Conservation (phyloP, 352 stramenopile species). For the Albugo candida region DNA sequence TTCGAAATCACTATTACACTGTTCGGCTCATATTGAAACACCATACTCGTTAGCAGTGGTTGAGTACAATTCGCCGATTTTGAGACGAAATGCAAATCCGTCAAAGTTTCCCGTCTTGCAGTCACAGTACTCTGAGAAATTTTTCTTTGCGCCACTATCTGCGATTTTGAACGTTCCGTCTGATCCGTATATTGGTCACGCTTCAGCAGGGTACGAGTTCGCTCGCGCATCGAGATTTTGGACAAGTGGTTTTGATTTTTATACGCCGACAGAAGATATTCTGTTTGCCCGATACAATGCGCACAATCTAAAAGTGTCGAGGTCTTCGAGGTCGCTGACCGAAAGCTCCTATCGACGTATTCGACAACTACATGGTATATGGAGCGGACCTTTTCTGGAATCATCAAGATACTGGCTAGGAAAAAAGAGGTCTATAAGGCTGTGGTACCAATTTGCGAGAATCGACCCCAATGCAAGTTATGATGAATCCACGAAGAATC, state of each 20-base stretch:
- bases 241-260: slow-evolving; percentile 75
- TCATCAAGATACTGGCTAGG: slow-evolving; percentile 22
- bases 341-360: slow-evolving; percentile 32
- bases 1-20: slow-evolving; percentile 30
- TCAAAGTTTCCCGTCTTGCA: slow-evolving; percentile 35
- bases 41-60: slow-evolving; percentile 18
- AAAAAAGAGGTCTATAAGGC: slow-evolving; percentile 18
- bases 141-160: slow-evolving; percentile 47
- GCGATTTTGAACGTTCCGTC: slow-evolving; percentile 48
- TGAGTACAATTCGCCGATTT: slow-evolving; percentile 57
- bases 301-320: background rate
- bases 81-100: slow-evolving; percentile 12
- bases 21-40: slow-evolving; percentile 53
- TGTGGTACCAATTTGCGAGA: slow-evolving; percentile 42
- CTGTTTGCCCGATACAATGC: slow-evolving; percentile 23
- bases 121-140: slow-evolving; percentile 62
- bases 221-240: slow-evolving; percentile 63
- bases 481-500: slow-evolving; percentile 75
- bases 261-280: slow-evolving; percentile 40
- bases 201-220: slow-evolving; percentile 43
- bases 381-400: slow-evolving; percentile 13
- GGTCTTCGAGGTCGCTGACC: background rate
- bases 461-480: slow-evolving; percentile 31
- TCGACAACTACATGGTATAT: slow-evolving; percentile 29
- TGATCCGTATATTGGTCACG: slow-evolving; percentile 30